These are phyloP conservation scores for Berberis vulgaris DNA, from an alignment of 164 flowering plant species.

Conservation along the genomic window DNA sequence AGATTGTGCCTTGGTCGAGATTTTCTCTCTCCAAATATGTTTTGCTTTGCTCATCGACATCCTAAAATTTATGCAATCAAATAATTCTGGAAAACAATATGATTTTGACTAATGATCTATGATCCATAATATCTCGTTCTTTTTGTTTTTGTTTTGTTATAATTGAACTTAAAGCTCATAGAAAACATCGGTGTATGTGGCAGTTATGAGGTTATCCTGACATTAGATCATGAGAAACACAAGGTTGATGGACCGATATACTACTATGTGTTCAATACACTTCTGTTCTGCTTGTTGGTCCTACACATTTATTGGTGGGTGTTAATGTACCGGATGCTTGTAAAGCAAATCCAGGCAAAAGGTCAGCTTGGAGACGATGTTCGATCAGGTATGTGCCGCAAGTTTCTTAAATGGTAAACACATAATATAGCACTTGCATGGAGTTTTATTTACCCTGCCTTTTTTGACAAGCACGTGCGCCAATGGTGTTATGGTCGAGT, in stretches of 20 bases:
- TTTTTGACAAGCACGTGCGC: no score
- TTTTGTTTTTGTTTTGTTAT: not conserved
- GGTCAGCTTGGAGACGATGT: constrained; percentile 85
- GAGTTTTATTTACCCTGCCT: no score
- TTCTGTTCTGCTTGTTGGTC: constrained; percentile 72
- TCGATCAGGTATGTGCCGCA: constrained; percentile 62
- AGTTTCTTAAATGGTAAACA: no score
- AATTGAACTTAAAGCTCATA: not conserved
- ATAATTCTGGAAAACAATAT: not conserved
- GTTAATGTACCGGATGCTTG: constrained; percentile 81
- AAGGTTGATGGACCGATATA: constrained; percentile 63
- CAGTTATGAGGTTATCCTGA: constrained; percentile 75
- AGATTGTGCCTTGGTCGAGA: not conserved
- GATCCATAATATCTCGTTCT: not conserved
- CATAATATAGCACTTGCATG: no score
- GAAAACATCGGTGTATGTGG: constrained; percentile 1
- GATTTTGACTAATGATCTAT: not conserved
- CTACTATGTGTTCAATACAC: constrained; percentile 77
- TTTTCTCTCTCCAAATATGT: not conserved
- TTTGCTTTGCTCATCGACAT: not conserved
- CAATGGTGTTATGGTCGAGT: no score
- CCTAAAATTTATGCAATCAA: not conserved
- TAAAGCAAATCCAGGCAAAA: constrained; percentile 77
- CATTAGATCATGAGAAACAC: constrained; percentile 56
- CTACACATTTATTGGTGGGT: constrained; percentile 89